phyloP scores from a whole-genome alignment of 352 stramenopile species.

The Phytophthora citricola region DNA sequence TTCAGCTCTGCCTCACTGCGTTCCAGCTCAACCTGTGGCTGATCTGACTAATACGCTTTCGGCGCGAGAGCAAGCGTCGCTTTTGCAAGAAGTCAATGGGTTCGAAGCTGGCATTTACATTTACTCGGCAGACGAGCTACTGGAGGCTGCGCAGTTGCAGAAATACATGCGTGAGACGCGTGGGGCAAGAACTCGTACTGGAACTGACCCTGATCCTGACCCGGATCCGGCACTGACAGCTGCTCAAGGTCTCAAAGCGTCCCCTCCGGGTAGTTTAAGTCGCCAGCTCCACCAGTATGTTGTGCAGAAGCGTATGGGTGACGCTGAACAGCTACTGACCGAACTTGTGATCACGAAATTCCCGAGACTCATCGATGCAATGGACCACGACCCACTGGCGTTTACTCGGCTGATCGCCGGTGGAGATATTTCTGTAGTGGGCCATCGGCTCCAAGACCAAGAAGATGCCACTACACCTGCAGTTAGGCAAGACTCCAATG shows the following conservation, averaged over 20 bases:
- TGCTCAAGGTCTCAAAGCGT: constrained; percentile 20
- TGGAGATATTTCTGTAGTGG: constrained; percentile 41
- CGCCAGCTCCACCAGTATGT: constrained; percentile 49
- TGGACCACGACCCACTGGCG: constrained; percentile 79
- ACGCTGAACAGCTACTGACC: constrained; percentile 69
- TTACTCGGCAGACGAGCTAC: constrained; percentile 80
- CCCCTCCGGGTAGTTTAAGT: constrained; percentile 34
- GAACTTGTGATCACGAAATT: constrained; percentile 74
- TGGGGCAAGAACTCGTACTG: constrained; percentile 12
- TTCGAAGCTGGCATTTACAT: constrained; percentile 74
- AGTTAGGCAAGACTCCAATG: constrained; percentile 31
- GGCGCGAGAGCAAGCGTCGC: constrained; percentile 58
- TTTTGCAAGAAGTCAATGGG: constrained; percentile 71
- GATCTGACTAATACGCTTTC: constrained; percentile 57
- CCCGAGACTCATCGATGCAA: constrained; percentile 73
- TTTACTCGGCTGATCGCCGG: constrained; percentile 76
- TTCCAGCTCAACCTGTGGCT: constrained; percentile 43
- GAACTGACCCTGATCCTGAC: constrained; percentile 17
- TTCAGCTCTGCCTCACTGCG: constrained; percentile 39
- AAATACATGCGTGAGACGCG: constrained; percentile 52
- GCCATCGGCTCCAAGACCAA: constrained; percentile 34
- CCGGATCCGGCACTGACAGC: constrained; percentile 20
- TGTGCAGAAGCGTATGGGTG: constrained; percentile 38
- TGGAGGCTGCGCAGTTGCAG: constrained; percentile 62
- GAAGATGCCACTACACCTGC: constrained; percentile 11